Base-by-base conservation (phyloP, 2,329 filamentous ascomycete species). In the Huntiella abstrusa region DNA sequence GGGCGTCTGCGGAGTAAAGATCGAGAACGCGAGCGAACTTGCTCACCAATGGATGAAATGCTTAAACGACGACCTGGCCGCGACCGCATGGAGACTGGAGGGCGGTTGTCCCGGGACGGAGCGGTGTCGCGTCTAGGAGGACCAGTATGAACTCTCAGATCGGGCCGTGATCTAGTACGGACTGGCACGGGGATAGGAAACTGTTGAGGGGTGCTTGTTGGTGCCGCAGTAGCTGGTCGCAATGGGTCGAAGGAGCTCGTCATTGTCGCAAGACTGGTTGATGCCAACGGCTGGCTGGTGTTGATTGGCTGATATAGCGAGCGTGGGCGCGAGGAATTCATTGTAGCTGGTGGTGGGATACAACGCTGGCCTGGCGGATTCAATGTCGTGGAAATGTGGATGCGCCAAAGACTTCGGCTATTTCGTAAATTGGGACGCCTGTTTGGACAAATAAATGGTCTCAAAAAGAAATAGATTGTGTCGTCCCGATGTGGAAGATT, bases 31-130 rank as follows among this genome's bases (percentile, higher is more conserved):
- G 41, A 43, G 11, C 41, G 41, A 4, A 43, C 41, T 16, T 19
- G 41, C 1, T 43, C 32, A n/a, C 41, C 41, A 13, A 43, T 43
- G 5, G 41, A 43, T 16, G 41, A 43, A 19, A 43, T 43, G 2
- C 41, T 43, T 12, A 43, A 8, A 33, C 41, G 41, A 7, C 41
- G 41, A 15, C 13, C 15, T 4, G 41, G 41, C n/a, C 41, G 41
- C 28, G 28, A 33, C n/a, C 22, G 12, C 41, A 43, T 43, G 8
- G 41, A 43, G 2, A 43, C 28, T 11, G 41, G 41, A 5, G 41
- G 41, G 10, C 16, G 12, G 12, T 32, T 33, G 13, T 43, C 28
- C 8, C 41, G 28, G 28, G n/a, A 4, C 17, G 28, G 28, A 17
- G 41, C 22, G 4, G 32, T 34, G 33, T 43, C 41, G 28, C 41